Conservation (phyloP, 2,329 filamentous ascomycete genomes). For the Malbranchea zuffiana region DNA sequence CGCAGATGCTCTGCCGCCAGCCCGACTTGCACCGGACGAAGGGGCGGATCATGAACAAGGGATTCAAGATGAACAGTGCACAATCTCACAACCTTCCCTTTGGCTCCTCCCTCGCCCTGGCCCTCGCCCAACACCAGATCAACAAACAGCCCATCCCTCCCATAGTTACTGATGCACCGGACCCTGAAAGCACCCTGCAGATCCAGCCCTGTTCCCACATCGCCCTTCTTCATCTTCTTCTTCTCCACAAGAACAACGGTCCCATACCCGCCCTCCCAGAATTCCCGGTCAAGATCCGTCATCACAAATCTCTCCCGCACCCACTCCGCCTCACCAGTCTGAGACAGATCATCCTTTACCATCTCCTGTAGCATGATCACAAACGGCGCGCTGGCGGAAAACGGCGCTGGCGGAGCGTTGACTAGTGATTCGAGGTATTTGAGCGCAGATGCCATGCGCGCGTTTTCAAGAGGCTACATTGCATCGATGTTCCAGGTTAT, state of each 20-base stretch:
- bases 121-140: too few relatives aligned
- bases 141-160: slow-evolving; percentile 45
- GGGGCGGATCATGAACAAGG: slow-evolving; percentile 38
- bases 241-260: slow-evolving; percentile 39
- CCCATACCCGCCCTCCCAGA: slow-evolving; percentile 41
- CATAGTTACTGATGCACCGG: slow-evolving; percentile 40
- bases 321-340: slow-evolving; percentile 38
- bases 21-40: slow-evolving; percentile 40
- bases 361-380: slow-evolving; percentile 46
- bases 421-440: slow-evolving; percentile 27
- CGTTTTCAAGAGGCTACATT: slow-evolving; percentile 26
- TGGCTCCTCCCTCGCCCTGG: background rate
- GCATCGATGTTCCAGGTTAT: slow-evolving; percentile 41
- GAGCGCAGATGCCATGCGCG: slow-evolving; percentile 36
- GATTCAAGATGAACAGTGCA: slow-evolving; percentile 51
- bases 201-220: slow-evolving; percentile 31
- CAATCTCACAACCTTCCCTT: slow-evolving; percentile 19
- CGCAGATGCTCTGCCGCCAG: slow-evolving; percentile 37
- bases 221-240: background rate
- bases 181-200: slow-evolving; percentile 41
- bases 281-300: slow-evolving; percentile 39
- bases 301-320: slow-evolving; percentile 38
- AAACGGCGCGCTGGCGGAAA: slow-evolving; percentile 16
- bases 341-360: slow-evolving; percentile 33
- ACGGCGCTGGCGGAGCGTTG: slow-evolving; percentile 10